Evolutionary conservation across 1,284 basidiomycete genomes (phyloP), one percentile per base, ranked within the genome.

Genomic region (Taiwanofungus camphoratus): DNA sequence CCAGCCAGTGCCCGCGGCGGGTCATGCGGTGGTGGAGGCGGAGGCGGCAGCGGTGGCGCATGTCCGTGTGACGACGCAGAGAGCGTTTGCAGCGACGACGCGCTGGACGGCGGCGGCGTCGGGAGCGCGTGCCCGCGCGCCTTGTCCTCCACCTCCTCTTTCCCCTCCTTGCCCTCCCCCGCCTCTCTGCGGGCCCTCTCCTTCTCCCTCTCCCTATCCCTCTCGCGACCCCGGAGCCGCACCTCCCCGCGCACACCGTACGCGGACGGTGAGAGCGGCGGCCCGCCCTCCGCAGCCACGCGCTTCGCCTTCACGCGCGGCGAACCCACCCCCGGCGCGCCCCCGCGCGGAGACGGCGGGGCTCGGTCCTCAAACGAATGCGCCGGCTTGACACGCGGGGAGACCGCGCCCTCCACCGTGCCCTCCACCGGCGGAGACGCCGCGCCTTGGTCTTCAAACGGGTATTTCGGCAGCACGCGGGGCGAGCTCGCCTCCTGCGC

Each of bases 101-200:
- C n/a, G n/a, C 9, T 8, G 20, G 39, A 40, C 39, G 39, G 18
- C n/a, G 39, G 39, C 26, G 39, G 39, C 27, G 39, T 40, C 26
- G 39, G 39, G 11, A 40, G 39, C 18, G 27, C 39, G 12, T 43
- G 33, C 15, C 15, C 34, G 13, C 32, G 34, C 19, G 23, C 5
- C 1, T 11, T 13, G 12, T 30, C 19, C 24, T 27, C 2, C 18
- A 32, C 21, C 12, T 13, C 20, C 24, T 4, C 21, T 23, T 19
- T 24, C 15, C 32, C 9, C 16, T 39, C 37, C n/a, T n/a, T n/a
- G n/a, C n/a, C n/a, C n/a, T n/a, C n/a, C n/a, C n/a, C n/a, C n/a
- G n/a, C n/a, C n/a, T n/a, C n/a, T n/a, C n/a, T n/a, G n/a, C n/a
- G n/a, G n/a, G n/a, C n/a, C 15, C 19, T 36, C 35, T 36, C 21